phyloP scores from a whole-genome alignment of 2,329 filamentous ascomycete species.

The Emergomyces orientalis region DNA sequence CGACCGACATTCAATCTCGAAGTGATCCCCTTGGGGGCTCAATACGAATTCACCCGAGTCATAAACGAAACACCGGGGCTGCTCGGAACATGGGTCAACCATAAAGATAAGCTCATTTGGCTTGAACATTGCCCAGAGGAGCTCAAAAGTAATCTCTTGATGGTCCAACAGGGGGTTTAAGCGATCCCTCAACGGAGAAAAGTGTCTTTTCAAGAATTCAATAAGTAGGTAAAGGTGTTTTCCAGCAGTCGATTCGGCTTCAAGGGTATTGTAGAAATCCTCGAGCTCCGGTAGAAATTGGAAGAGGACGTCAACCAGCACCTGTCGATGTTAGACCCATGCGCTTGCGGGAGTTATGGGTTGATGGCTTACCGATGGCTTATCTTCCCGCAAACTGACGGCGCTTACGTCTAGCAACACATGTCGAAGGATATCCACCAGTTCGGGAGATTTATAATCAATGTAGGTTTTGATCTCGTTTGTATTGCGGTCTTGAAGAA shows the following conservation, averaged over 20 bases:
- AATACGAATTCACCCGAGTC: too few relatives aligned
- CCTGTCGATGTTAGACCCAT: neutral
- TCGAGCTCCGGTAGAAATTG: too few relatives aligned
- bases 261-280: neutral
- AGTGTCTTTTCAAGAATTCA: neutral
- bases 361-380: neutral
- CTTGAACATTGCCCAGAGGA: too few relatives aligned
- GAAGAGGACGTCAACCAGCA: neutral
- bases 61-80: too few relatives aligned
- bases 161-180: neutral
- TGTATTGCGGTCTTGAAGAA: too few relatives aligned
- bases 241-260: neutral
- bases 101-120: too few relatives aligned
- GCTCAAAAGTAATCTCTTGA: neutral
- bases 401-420: too few relatives aligned
- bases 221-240: neutral
- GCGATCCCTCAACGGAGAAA: neutral
- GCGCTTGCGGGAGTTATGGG: neutral
- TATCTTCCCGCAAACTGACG: too few relatives aligned
- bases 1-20: too few relatives aligned
- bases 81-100: too few relatives aligned
- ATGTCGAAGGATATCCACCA: neutral
- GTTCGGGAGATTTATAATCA: neutral
- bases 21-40: too few relatives aligned
- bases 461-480: neutral